Evolutionary conservation across 2,329 filamentous ascomycete genomes (phyloP).

Genomic region (Phoma herbarum): DNA sequence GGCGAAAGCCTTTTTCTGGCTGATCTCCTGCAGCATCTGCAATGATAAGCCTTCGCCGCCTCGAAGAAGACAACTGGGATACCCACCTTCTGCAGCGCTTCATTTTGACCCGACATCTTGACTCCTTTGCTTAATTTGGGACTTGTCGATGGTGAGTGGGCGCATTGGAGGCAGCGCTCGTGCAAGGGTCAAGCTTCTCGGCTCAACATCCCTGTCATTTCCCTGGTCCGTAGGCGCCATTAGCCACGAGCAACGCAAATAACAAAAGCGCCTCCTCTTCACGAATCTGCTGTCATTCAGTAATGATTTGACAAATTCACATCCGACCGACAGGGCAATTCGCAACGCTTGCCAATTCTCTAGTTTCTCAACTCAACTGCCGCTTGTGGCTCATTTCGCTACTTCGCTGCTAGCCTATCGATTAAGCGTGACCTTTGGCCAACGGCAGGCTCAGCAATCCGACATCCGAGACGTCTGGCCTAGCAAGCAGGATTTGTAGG

Average conservation of each 20-base stretch:
- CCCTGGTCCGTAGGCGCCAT: constrained; percentile 29
- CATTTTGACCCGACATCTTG: constrained; percentile 90
- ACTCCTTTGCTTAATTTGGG: constrained; percentile 19
- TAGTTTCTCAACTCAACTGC: neutral
- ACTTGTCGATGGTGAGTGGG: constrained; percentile 22
- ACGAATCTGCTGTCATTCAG: neutral
- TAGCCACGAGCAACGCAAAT: constrained; percentile 20
- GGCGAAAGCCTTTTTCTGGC: constrained; percentile 84
- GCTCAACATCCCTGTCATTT: constrained; percentile 25
- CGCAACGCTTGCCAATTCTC: neutral
- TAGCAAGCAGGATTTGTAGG: constrained; percentile 22
- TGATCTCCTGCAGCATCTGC: constrained; percentile 91
- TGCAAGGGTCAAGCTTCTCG: constrained; percentile 37
- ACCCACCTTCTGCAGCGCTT: constrained; percentile 90
- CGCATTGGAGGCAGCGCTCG: constrained; percentile 19
- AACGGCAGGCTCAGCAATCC: constrained; percentile 25
- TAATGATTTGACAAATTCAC: neutral
- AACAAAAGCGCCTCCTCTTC: constrained; percentile 2
- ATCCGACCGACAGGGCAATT: neutral
- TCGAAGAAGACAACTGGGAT: no score
- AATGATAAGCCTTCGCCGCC: neutral
- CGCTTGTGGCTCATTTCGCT: constrained; percentile 1
- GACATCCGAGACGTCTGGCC: constrained; percentile 29
- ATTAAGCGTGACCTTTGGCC: constrained; percentile 20
- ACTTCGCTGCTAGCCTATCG: constrained; percentile 16